These are phyloP conservation scores for Ephemerocybe angulata DNA, from an alignment of 768 basidiomycete species.

Conservation along the genomic window DNA sequence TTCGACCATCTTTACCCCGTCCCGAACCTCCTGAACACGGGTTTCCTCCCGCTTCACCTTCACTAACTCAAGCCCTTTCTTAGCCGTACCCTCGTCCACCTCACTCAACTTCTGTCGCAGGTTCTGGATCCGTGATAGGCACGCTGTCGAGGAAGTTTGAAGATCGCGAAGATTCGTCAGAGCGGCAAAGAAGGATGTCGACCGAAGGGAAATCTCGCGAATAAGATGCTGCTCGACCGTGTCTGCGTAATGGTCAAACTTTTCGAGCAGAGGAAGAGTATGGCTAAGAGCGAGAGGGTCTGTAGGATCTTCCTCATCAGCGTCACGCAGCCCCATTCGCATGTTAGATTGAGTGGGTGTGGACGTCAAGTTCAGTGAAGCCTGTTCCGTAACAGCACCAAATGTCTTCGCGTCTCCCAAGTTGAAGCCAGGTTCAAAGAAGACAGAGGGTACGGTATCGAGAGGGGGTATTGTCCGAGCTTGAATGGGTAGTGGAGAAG, in stretches of 20 bases:
- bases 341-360: constrained; percentile 12
- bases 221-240: constrained; percentile 93
- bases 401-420: constrained; percentile 79
- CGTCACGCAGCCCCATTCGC: neutral
- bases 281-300: constrained; percentile 65
- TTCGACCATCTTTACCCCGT: constrained; percentile 59
- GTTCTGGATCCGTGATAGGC: constrained; percentile 69
- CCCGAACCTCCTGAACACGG: constrained; percentile 56
- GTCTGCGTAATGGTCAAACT: constrained; percentile 88
- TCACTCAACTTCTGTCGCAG: constrained; percentile 70
- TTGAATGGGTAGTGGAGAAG: constrained; percentile 24
- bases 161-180: constrained; percentile 91
- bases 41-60: constrained; percentile 57
- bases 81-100: constrained; percentile 74
- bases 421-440: constrained; percentile 76
- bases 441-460: constrained; percentile 72
- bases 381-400: constrained; percentile 66
- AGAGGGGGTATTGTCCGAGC: constrained; percentile 62
- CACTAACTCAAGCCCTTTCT: constrained; percentile 75
- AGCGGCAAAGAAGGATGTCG: constrained; percentile 94
- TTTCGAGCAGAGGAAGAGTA: constrained; percentile 77
- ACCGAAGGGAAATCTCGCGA: constrained; percentile 85
- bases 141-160: constrained; percentile 82
- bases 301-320: constrained; percentile 28
- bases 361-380: constrained; percentile 22